Base-by-base conservation (phyloP, 768 basidiomycete species). In the Pluteus cervinus region DNA sequence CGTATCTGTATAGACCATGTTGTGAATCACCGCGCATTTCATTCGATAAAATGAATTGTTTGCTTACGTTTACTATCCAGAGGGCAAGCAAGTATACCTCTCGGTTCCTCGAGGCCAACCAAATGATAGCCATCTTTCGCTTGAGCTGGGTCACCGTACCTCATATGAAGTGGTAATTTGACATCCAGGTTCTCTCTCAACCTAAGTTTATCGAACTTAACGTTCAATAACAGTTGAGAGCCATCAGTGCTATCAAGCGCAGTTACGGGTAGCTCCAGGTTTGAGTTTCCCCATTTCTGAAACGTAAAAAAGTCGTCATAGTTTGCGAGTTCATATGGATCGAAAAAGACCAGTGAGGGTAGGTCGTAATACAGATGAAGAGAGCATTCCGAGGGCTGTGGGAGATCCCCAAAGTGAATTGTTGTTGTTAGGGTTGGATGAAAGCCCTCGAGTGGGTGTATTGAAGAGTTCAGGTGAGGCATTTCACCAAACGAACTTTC, bases 241-340 rank as follows among this genome's bases (percentile, higher is more conserved):
- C 43, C 42, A 15, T 53, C 48, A 5, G 47, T 43, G 17, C 47
- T 40, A 5, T 49, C 47, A 11, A 69, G 41, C 11, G 68, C 72
- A 38, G 54, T 51, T 0, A 68, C 62, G 5, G 73, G 73, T 18
- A 62, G 61, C 45, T 75, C 73, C 14, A 73, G 48, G 36, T 71
- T 69, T n/a, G 56, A 54, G 4, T 55, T 55, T 17, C 69, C 71
- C 55, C 60, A 62, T 33, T 69, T 60, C 17, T 46, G 46, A 47
- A 68, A 70, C 0, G 56, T 54, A 42, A 70, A 75, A 5, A 55
- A 54, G 0, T 49, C 39, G 16, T 52, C 49, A 21, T 66, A 46
- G 37, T 68, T 60, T 5, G 51, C 52, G 10, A 75, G 63, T 40
- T 73, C 73, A 49, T 71, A 69, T 0, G 66, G 63, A 46, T 75